phyloP scores from a whole-genome alignment of 2,329 filamentous ascomycete species.

The Ascochyta clinopodiicola region DNA sequence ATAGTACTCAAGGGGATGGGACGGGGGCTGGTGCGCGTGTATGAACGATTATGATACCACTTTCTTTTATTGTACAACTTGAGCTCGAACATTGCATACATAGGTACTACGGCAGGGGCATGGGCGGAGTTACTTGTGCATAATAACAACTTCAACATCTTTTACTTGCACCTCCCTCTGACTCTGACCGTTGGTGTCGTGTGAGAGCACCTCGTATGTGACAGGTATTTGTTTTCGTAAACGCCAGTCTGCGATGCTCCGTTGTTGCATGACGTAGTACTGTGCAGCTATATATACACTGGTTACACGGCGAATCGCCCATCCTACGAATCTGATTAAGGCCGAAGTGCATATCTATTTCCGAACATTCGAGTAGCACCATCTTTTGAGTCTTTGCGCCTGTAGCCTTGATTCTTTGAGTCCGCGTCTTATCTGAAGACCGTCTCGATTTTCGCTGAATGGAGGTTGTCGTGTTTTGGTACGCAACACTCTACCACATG shows the following conservation, averaged over 20 bases:
- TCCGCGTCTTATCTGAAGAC: no score
- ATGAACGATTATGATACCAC: slow-evolving; percentile 43
- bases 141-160: slow-evolving; percentile 14
- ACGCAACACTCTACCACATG: slow-evolving; percentile 63
- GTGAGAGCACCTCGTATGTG: not conserved
- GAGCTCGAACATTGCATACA: slow-evolving; percentile 1
- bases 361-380: no score
- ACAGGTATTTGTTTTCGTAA: not conserved
- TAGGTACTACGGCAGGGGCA: not conserved
- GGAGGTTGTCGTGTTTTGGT: no score
- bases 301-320: slow-evolving; percentile 17
- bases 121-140: slow-evolving; percentile 3
- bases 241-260: not conserved
- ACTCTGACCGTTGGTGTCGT: not conserved
- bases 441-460: no score
- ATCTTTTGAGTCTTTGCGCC: no score
- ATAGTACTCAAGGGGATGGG: not conserved
- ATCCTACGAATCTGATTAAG: not conserved
- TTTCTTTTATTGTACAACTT: slow-evolving; percentile 24
- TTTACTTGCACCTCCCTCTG: not conserved
- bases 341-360: no score
- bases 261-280: slow-evolving; percentile 14
- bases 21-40: not conserved
- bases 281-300: slow-evolving; percentile 26
- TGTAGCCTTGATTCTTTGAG: no score